phyloP scores from a whole-genome alignment of 768 basidiomycete genomes.

The Mycena chlorophos region DNA sequence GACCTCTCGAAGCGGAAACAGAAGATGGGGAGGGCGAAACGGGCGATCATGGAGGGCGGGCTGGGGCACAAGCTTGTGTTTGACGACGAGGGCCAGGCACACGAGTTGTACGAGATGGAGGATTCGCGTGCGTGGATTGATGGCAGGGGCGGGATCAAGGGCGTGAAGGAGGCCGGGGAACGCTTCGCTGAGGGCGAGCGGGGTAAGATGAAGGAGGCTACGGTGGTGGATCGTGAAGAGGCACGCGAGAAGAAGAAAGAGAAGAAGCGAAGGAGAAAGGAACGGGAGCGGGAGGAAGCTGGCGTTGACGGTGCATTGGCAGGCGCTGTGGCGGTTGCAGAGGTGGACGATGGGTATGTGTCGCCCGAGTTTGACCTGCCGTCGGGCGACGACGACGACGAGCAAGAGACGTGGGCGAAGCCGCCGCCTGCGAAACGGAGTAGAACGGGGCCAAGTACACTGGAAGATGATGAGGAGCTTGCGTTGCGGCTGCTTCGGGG shows the following conservation, averaged over 20 bases:
- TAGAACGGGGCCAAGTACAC: slow-evolving; percentile 20
- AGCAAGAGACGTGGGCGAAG: slow-evolving; percentile 29
- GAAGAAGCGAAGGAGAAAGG: slow-evolving; percentile 91
- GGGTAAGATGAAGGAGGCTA: slow-evolving; percentile 66
- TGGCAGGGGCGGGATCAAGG: slow-evolving; percentile 61
- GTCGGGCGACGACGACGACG: slow-evolving; percentile 32
- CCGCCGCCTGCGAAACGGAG: slow-evolving; percentile 35
- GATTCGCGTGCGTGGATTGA: slow-evolving; percentile 71
- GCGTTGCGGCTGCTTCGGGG: slow-evolving; percentile 59
- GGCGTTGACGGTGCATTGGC: slow-evolving; percentile 25
- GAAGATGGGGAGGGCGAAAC: slow-evolving; percentile 73
- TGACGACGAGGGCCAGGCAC: slow-evolving; percentile 82
- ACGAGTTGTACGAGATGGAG: slow-evolving; percentile 81
- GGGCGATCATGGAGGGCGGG: slow-evolving; percentile 64
- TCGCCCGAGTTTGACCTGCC: slow-evolving; percentile 69
- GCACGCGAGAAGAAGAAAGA: slow-evolving; percentile 87
- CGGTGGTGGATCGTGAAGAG: slow-evolving; percentile 76
- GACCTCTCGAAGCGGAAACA: slow-evolving; percentile 87
- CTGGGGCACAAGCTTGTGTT: slow-evolving; percentile 78
- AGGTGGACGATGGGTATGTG: slow-evolving; percentile 59
- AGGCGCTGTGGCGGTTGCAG: slow-evolving; percentile 38
- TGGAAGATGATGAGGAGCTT: slow-evolving; percentile 50
- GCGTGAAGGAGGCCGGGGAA: slow-evolving; percentile 64
- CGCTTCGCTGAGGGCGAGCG: slow-evolving; percentile 75
- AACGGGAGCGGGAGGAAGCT: slow-evolving; percentile 55